Evolutionary conservation across 257 asterid genomes (phyloP), one percentile per base, ranked within the genome.

Genomic region (Petrea volubilis): DNA sequence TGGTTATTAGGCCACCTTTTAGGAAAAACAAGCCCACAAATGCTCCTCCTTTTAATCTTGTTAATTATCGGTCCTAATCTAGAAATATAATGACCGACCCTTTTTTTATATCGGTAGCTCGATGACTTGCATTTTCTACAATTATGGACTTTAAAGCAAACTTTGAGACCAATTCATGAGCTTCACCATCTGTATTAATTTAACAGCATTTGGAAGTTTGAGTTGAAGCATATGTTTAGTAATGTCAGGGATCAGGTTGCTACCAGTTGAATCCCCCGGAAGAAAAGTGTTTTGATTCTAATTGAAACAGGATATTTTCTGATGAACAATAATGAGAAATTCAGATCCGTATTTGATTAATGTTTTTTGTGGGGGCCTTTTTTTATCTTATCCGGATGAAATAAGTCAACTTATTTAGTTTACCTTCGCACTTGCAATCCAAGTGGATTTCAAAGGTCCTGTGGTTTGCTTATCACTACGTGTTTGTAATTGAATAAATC

Each of bases 221-320:
- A 6, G 20, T 8, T 20, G 52, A 67, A 51, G 25, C 36, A 10
- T 50, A 40, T 8, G 41, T 50, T 51, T 23, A 24, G 63, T 3
- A 34, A 68, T 68, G 64, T 36, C 24, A 13, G 64, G 50, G 12
- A n/a, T 52, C 40, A 17, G 65, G 56, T 68, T 20, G 64, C 29
- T 36, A 29, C 24, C 12, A 5, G 40, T 58, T 56, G 38, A 24
- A 10, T 13, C n/a, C 51, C 68, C 6, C 20, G 15, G 33, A 2
- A 21, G 20, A 36, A 9, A 18, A 3, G 5, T n/a, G n/a, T 56
- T 60, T 27, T 56, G 28, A 38, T 36, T 55, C 34, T 40, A 21
- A 41, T 17, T 41, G 46, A 15, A 21, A 13, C 7, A 2, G 49
- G 29, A 51, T 60, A 3, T 18, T 51, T 49, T 64, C 25, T 18